These are phyloP conservation scores for Fusarium sp. DNA, from an alignment of 2,329 filamentous ascomycete species.

Conservation along the genomic window DNA sequence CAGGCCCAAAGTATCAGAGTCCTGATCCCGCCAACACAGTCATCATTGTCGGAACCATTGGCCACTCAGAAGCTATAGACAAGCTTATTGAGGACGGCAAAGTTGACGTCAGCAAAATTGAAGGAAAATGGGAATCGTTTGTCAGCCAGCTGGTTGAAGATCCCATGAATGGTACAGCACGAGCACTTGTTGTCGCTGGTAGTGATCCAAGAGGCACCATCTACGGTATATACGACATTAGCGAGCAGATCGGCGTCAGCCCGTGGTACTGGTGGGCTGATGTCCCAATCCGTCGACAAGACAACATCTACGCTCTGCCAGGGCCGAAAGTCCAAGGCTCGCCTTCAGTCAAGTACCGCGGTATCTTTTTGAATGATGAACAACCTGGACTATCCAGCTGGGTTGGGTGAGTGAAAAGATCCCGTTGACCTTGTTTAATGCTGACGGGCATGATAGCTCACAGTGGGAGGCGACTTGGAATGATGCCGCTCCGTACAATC, in stretches of 20 bases:
- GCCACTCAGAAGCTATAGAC: constrained; percentile 72
- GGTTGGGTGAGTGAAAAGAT: constrained; percentile 45
- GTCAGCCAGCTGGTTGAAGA: constrained; percentile 65
- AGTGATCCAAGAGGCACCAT: constrained; percentile 71
- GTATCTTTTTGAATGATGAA: constrained; percentile 71
- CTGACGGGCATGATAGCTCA: constrained; percentile 30
- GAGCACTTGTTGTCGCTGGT: constrained; percentile 67
- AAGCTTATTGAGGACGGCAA: constrained; percentile 64
- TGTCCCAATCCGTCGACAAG: constrained; percentile 60
- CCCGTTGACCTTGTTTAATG: accelerated
- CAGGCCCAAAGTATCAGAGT: constrained; percentile 57
- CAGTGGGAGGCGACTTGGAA: constrained; percentile 54
- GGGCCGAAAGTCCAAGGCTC: constrained; percentile 52
- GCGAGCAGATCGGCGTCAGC: constrained; percentile 68
- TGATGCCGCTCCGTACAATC: constrained; percentile 68
- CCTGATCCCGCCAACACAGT: constrained; percentile 60
- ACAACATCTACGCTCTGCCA: constrained; percentile 60
- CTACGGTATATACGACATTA: constrained; percentile 70
- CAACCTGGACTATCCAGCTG: constrained; percentile 62
- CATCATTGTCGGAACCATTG: constrained; percentile 77
- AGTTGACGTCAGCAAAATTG: constrained; percentile 67
- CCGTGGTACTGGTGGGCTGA: constrained; percentile 72
- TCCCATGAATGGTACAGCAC: constrained; percentile 54
- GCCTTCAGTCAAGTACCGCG: constrained; percentile 69
- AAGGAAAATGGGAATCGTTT: constrained; percentile 78